Percentiles rank a stretch among this genome's conserved stretches.
phyloP scores from a whole-genome alignment of 179 eudicot species.

The Drosera spatulata region DNA sequence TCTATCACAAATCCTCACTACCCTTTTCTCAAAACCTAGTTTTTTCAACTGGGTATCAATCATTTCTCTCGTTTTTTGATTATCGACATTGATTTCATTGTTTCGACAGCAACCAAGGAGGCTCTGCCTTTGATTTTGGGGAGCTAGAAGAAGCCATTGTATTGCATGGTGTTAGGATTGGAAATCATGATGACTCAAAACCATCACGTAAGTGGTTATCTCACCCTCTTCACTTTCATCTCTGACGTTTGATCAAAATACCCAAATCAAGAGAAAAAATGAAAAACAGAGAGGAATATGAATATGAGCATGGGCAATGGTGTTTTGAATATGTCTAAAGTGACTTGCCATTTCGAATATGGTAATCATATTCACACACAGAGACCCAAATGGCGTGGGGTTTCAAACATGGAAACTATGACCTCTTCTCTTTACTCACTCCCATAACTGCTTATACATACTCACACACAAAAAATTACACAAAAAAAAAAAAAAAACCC shows the following conservation, averaged over 20 bases:
- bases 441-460: slow-evolving; percentile 7
- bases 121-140: slow-evolving; percentile 86
- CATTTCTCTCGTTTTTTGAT: too few species aligned
- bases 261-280: slow-evolving; percentile 19
- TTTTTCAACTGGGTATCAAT: background rate
- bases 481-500: too few species aligned
- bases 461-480: too few species aligned
- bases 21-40: background rate
- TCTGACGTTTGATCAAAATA: slow-evolving; percentile 37
- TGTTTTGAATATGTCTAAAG: slow-evolving; percentile 36
- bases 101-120: slow-evolving; percentile 61
- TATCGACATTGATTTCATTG: background rate
- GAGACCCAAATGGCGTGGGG: slow-evolving; percentile 68
- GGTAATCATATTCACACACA: slow-evolving; percentile 36
- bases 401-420: slow-evolving; percentile 45
- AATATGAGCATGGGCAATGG: background rate
- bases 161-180: slow-evolving; percentile 62
- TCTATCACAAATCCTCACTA: background rate
- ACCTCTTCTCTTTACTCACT: slow-evolving; percentile 12
- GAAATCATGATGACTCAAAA: slow-evolving; percentile 47
- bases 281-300: background rate
- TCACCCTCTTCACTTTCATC: background rate
- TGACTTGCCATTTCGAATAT: slow-evolving; percentile 35
- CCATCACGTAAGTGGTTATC: slow-evolving; percentile 5
- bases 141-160: slow-evolving; percentile 88